These are phyloP conservation scores for Pseudocercospora fuligena DNA, from an alignment of 2,329 filamentous ascomycete genomes.

Conservation along the genomic window DNA sequence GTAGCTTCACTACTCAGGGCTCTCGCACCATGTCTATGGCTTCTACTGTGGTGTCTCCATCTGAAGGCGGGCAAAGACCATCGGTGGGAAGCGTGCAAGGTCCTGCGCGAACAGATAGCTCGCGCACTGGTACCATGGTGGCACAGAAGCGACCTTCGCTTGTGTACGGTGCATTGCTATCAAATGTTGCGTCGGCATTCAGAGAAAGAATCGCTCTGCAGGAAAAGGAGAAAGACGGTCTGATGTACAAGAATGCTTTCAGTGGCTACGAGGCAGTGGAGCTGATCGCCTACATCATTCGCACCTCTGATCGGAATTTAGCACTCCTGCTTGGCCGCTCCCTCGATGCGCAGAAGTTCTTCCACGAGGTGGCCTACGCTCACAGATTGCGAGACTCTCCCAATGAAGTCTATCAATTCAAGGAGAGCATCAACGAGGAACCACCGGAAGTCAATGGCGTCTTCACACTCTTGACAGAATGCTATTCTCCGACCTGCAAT, in stretches of 20 bases:
- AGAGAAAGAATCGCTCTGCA: slow-evolving; percentile 82
- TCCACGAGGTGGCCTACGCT: slow-evolving; percentile 98
- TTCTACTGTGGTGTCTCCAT: slow-evolving; percentile 70
- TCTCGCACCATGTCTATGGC: slow-evolving; percentile 90
- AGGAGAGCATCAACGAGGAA: slow-evolving; percentile 87
- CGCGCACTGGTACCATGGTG: slow-evolving; percentile 51
- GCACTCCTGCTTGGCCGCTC: slow-evolving; percentile 88
- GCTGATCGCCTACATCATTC: slow-evolving; percentile 93
- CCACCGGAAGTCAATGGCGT: slow-evolving; percentile 89
- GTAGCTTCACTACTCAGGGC: slow-evolving; percentile 45
- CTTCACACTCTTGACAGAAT: slow-evolving; percentile 94
- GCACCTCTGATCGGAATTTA: slow-evolving; percentile 93
- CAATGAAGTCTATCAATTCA: slow-evolving; percentile 95
- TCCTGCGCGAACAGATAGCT: slow-evolving; percentile 45
- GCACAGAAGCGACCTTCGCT: slow-evolving; percentile 74
- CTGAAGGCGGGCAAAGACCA: slow-evolving; percentile 36
- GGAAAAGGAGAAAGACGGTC: slow-evolving; percentile 92
- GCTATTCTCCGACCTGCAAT: slow-evolving; percentile 97
- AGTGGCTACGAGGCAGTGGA: slow-evolving; percentile 95
- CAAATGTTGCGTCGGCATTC: slow-evolving; percentile 91
- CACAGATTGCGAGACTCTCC: slow-evolving; percentile 93
- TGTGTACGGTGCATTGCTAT: slow-evolving; percentile 91
- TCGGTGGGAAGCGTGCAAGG: slow-evolving; percentile 27
- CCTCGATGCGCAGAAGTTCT: slow-evolving; percentile 96
- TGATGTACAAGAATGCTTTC: slow-evolving; percentile 97